Conservation (phyloP, 148 eudicot genomes). For the Gaultheria prostrata region DNA sequence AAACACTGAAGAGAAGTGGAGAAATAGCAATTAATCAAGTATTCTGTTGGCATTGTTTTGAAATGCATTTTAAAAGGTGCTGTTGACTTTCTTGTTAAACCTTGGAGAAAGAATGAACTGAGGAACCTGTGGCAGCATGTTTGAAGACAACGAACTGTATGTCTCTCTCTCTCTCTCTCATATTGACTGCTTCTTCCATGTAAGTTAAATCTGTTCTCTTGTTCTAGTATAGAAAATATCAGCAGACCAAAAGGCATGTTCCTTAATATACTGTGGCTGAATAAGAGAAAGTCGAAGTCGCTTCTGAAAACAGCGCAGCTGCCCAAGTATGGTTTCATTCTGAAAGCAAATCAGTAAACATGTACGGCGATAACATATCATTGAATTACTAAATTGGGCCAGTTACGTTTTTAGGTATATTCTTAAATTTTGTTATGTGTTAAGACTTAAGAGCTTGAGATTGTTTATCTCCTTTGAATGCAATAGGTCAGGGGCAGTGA, state of each 20-base stretch:
- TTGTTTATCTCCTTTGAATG: background rate
- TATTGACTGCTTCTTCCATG: background rate
- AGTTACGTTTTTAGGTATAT: background rate
- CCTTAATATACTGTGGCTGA: constrained; percentile 34
- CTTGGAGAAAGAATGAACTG: constrained; percentile 80
- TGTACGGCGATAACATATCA: background rate
- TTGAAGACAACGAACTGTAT: constrained; percentile 88
- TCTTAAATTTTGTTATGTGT: background rate
- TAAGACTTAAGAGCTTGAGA: background rate
- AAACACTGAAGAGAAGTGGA: too few species aligned
- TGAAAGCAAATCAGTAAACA: background rate
- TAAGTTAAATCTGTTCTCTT: background rate
- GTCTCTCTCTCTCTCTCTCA: constrained; percentile 19
- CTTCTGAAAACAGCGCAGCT: constrained; percentile 77
- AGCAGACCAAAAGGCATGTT: constrained; percentile 34
- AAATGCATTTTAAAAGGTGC: constrained; percentile 95
- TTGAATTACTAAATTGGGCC: background rate
- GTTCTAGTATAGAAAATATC: constrained; percentile 5
- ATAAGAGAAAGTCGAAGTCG: constrained; percentile 57
- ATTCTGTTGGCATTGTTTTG: constrained; percentile 75
- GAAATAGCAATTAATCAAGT: constrained; percentile 20
- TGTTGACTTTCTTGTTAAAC: constrained; percentile 87
- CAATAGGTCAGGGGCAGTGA: background rate
- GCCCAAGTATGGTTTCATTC: constrained; percentile 40
- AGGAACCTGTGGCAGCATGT: constrained; percentile 96